phyloP scores from a whole-genome alignment of 1,284 basidiomycete species.

The Boletus austroedulis region DNA sequence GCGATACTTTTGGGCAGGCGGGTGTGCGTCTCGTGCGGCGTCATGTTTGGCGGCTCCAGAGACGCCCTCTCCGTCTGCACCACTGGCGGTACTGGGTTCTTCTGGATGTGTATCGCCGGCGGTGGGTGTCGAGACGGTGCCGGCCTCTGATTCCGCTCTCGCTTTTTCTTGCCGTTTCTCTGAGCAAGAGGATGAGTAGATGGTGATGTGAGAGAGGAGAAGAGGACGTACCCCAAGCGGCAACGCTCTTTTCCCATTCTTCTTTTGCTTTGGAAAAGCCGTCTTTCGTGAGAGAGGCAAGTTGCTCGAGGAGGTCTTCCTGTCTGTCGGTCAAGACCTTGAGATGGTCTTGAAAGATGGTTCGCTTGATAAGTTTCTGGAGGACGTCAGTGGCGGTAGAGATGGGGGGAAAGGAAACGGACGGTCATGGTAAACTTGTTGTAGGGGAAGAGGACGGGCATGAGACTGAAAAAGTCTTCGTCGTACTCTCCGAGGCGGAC shows the following conservation, averaged over 20 bases:
- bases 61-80: slow-evolving; percentile 32
- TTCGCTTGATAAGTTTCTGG: slow-evolving; percentile 81
- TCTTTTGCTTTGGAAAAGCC: slow-evolving; percentile 68
- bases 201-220: not conserved
- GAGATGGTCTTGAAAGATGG: slow-evolving; percentile 68
- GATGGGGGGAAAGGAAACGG: slow-evolving; percentile 24
- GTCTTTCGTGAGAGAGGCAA: slow-evolving; percentile 54
- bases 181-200: slow-evolving; percentile 24
- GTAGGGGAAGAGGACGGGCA: slow-evolving; percentile 88
- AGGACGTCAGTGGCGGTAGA: slow-evolving; percentile 8
- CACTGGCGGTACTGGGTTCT: slow-evolving; percentile 32
- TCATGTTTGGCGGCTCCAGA: slow-evolving; percentile 32
- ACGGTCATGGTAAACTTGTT: slow-evolving; percentile 89
- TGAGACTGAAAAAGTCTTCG: slow-evolving; percentile 85
- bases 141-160: slow-evolving; percentile 42
- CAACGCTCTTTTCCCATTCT: slow-evolving; percentile 67
- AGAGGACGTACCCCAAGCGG: slow-evolving; percentile 57
- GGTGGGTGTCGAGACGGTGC: slow-evolving; percentile 29
- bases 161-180: slow-evolving; percentile 62
- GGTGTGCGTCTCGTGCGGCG: slow-evolving; percentile 46
- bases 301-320: slow-evolving; percentile 59
- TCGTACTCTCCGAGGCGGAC: slow-evolving; percentile 85
- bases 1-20: slow-evolving; percentile 67
- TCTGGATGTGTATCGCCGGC: slow-evolving; percentile 43
- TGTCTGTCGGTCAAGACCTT: slow-evolving; percentile 60